phyloP scores from a whole-genome alignment of 805 yeast genomes.

The Pichia manshurica region DNA sequence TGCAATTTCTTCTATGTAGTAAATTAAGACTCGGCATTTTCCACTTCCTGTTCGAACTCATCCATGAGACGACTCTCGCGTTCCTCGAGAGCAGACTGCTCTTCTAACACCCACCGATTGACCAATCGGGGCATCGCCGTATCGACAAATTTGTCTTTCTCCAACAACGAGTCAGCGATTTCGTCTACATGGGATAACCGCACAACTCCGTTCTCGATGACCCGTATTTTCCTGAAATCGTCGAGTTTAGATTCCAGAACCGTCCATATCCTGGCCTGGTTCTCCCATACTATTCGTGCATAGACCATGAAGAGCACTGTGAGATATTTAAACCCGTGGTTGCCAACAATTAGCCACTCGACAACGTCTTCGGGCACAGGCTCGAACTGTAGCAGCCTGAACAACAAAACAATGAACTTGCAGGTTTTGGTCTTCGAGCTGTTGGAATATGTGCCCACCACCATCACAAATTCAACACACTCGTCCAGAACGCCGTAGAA shows the following conservation, averaged over 20 bases:
- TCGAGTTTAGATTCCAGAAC: conserved; percentile 48
- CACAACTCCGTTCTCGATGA: conserved; percentile 33
- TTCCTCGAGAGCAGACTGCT: conserved; percentile 36
- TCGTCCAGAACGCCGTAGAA: conserved; percentile 41
- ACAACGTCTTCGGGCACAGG: conserved; percentile 55
- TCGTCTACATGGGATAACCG: conserved; percentile 63
- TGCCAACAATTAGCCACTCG: conserved; percentile 43
- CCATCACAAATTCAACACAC: conserved; percentile 31
- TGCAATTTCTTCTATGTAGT: not conserved
- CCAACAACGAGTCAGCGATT: conserved; percentile 57
- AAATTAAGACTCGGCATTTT: not conserved
- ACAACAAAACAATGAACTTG: conserved; percentile 68
- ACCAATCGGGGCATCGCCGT: conserved; percentile 63
- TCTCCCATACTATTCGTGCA: conserved; percentile 40
- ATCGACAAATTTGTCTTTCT: conserved; percentile 59
- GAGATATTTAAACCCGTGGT: conserved; percentile 71
- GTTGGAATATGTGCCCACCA: conserved; percentile 42
- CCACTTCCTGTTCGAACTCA: conserved; percentile 27
- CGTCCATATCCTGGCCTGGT: not conserved
- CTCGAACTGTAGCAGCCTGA: conserved; percentile 69
- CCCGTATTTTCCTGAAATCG: conserved; percentile 67
- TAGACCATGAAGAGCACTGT: conserved; percentile 68
- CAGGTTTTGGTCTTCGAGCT: conserved; percentile 50
- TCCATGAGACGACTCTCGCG: conserved; percentile 34
- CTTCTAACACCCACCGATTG: conserved; percentile 37